Base-by-base conservation (phyloP, 352 stramenopile genomes). In the Phytophthora sp. region DNA sequence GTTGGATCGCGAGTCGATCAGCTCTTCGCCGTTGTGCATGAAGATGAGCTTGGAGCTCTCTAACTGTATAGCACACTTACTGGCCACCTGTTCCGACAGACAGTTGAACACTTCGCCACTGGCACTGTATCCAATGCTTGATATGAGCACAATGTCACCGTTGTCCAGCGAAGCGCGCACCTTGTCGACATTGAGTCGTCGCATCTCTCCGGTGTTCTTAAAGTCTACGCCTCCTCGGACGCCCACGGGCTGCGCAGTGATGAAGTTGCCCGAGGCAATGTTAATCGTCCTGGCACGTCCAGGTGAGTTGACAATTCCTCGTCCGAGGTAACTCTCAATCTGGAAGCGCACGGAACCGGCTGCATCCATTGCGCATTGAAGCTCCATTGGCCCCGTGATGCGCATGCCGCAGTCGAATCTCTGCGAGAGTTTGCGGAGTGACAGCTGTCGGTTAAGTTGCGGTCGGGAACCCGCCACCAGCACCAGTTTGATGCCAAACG, bases 181-280 rank as follows among this genome's bases (percentile, higher is more conserved):
- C 55, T 98, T 91, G 35, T 85, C 61, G 1, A 88, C 90, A 76
- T 99, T 98, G 15, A 99, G 86, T 27, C 77, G 88, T 38, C 97
- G 88, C 71, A 98, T 97, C 71, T 99, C 96, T 56, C 90, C 98
- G 73, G 63, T 98, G 89, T 87, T 90, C 61, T 94, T 93, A 49
- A 93, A 97, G 72, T 97, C 89, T 16, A 97, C 86, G 15, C 89
- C 89, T 26, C 84, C 87, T 18, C 87, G 82, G 1, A 98, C 90
- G 13, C 92, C 92, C 2, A 97, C 84, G 7, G 84, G 89, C 72
- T 96, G 89, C 4, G 96, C 96, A 9, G 93, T 97, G 76, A 98
- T 98, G 76, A 98, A 99, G 71, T 99, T 99, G 11, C 97, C 97
- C 3, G 91, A 97, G 4, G 97, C 86, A 39, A 99, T 95, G 70